Evolutionary conservation across 768 basidiomycete species (phyloP).

Genomic region (Kwoniella bestiolae): DNA sequence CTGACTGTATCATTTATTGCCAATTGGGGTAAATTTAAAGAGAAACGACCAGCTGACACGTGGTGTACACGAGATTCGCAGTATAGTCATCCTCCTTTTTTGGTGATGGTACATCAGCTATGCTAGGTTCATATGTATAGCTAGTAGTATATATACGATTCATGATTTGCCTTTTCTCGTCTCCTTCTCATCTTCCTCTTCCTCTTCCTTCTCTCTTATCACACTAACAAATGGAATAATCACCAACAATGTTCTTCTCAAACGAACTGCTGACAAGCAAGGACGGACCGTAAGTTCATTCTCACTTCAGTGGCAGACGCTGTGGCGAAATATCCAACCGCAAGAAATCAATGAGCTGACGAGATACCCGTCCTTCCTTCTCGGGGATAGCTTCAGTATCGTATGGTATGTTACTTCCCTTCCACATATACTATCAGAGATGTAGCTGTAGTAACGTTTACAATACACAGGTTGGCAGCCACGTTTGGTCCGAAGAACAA

Average conservation of each 20-base stretch:
- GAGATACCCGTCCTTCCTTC: constrained; percentile 14
- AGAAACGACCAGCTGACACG: neutral
- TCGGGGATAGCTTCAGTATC: constrained; percentile 42
- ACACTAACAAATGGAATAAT: no score
- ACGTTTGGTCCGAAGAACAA: constrained; percentile 87
- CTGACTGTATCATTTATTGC: no score
- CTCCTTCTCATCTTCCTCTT: constrained; percentile 14
- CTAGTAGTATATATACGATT: neutral
- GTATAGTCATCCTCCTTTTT: neutral
- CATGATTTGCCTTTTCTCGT: constrained; percentile 18
- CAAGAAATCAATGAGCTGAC: no score
- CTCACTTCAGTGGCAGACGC: neutral
- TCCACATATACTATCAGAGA: neutral
- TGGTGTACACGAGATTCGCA: neutral
- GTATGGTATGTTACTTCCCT: constrained; percentile 36
- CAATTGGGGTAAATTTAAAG: neutral
- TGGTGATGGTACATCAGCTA: neutral
- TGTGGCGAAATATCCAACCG: no score
- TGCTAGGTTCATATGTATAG: neutral
- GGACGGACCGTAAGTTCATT: constrained; percentile 77
- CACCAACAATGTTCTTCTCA: constrained; percentile 76
- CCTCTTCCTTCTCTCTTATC: neutral
- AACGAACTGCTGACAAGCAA: constrained; percentile 76
- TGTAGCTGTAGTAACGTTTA: neutral
- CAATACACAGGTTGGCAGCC: constrained; percentile 74